Percentiles rank a stretch among this genome's conserved stretches.
Evolutionary conservation across 148 eudicot genomes (phyloP).

Genomic region (Camellia japonica): DNA sequence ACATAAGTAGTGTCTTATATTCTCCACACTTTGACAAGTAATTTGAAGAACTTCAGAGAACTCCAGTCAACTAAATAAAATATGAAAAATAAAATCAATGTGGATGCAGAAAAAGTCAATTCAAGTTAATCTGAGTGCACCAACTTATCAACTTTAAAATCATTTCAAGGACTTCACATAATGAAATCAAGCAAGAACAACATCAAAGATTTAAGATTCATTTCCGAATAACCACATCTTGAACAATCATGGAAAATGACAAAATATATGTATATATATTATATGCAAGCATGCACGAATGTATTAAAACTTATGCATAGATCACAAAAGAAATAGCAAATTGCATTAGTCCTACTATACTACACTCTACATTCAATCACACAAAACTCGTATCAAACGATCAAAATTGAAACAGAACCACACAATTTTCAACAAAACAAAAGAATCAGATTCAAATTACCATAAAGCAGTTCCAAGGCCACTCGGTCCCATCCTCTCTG

Average conservation of each 20-base stretch:
- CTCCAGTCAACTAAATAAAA: not conserved
- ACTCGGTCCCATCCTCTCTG: conserved; percentile 66
- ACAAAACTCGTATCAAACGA: not conserved
- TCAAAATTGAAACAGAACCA: not conserved
- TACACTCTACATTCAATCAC: not conserved
- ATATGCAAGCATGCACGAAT: not conserved
- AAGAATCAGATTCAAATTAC: conserved; percentile 28
- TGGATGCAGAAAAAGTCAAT: not conserved
- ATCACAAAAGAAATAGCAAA: not conserved
- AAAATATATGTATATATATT: not conserved
- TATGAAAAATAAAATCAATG: not conserved
- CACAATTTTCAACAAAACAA: not conserved
- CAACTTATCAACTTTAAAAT: not conserved
- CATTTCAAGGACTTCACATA: not conserved
- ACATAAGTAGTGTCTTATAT: not conserved
- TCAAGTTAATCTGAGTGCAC: not conserved
- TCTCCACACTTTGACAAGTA: not conserved
- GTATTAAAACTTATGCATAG: not conserved
- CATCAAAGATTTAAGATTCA: too few relatives aligned
- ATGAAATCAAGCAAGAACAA: too few relatives aligned
- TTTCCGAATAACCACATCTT: not conserved
- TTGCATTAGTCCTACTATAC: not conserved
- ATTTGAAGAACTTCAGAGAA: not conserved
- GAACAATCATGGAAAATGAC: not conserved
- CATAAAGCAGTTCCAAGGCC: conserved; percentile 91